Conservation (phyloP, 1,139 yeast genomes). For the Hanseniaspora uvarum region DNA sequence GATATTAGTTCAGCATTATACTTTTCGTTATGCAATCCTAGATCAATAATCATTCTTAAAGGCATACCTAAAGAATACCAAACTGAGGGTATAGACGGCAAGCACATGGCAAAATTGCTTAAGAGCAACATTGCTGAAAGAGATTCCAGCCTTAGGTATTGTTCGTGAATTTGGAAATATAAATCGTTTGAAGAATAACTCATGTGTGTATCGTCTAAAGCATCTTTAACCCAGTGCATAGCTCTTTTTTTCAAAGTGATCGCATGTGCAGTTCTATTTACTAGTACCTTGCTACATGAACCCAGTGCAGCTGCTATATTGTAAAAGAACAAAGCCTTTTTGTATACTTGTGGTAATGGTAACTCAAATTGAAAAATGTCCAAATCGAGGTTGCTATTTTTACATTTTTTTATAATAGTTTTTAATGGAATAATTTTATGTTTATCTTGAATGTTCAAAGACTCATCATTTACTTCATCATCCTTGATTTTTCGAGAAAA, state of each 20-base stretch:
- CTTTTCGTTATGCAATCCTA: constrained; percentile 66
- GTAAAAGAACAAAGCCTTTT: constrained; percentile 47
- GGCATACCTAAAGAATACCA: constrained; percentile 86
- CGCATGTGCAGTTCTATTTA: constrained; percentile 56
- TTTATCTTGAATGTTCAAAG: neutral
- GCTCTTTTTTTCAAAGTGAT: constrained; percentile 71
- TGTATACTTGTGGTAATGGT: constrained; percentile 40
- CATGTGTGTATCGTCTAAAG: neutral
- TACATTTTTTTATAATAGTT: neutral
- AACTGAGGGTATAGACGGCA: constrained; percentile 78
- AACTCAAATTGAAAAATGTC: constrained; percentile 1
- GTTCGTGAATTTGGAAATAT: neutral
- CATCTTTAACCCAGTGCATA: constrained; percentile 44
- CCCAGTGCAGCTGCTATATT: constrained; percentile 75
- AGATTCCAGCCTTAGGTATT: constrained; percentile 39
- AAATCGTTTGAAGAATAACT: neutral
- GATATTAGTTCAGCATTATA: constrained; percentile 25
- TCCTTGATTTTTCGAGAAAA: neutral
- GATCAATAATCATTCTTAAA: constrained; percentile 64
- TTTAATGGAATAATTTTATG: neutral
- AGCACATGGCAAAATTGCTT: constrained; percentile 61
- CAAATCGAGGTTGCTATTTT: neutral
- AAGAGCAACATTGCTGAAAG: constrained; percentile 61
- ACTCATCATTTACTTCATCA: neutral
- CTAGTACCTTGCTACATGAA: constrained; percentile 61